These are phyloP conservation scores for Solanum virginianum DNA, from an alignment of 257 asterid genomes.

Conservation along the genomic window DNA sequence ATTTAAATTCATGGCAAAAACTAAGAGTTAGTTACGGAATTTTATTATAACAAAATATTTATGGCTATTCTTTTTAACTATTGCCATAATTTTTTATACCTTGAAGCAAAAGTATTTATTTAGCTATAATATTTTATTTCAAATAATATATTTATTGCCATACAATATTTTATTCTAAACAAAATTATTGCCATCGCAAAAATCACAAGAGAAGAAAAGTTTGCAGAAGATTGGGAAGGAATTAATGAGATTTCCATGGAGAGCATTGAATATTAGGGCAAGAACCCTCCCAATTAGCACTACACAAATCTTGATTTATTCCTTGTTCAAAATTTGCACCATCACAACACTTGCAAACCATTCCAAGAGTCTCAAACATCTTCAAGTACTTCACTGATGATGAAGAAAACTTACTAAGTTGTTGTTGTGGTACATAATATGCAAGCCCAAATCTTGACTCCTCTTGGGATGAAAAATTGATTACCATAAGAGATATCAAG, in stretches of 20 bases:
- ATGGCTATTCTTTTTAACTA: no score
- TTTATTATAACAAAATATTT: no score
- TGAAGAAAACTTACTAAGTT: background rate
- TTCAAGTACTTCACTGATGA: background rate
- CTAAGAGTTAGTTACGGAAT: no score
- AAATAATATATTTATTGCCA: no score
- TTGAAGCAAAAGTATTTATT: no score
- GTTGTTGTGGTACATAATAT: background rate
- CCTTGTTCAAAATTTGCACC: background rate
- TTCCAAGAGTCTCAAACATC: slow-evolving; percentile 16
- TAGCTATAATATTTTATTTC: no score
- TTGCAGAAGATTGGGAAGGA: no score
- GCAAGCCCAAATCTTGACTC: background rate
- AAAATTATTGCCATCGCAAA: no score
- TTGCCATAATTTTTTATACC: no score
- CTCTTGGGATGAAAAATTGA: background rate
- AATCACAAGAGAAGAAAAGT: no score
- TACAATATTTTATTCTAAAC: no score
- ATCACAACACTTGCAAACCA: slow-evolving; percentile 35
- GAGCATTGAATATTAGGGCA: slow-evolving; percentile 23
- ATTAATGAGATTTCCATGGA: slow-evolving; percentile 22
- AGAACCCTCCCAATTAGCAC: slow-evolving; percentile 14
- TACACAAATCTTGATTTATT: background rate
- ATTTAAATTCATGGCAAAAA: no score
- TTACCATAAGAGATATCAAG: background rate